phyloP scores from a whole-genome alignment of 257 asterid species.

The Oldenlandia corymbosa region DNA sequence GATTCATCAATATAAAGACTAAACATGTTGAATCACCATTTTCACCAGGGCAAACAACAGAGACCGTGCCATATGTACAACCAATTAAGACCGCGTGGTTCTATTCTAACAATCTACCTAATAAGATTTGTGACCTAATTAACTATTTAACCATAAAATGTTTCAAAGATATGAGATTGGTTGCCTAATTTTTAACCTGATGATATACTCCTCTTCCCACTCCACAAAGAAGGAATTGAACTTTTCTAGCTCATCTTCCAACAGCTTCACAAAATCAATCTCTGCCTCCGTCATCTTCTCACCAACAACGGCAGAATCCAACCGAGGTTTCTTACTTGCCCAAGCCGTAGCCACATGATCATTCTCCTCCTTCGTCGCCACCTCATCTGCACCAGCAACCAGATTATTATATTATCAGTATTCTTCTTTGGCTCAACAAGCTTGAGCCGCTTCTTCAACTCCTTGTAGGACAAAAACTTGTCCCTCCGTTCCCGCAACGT shows the following conservation, averaged over 20 bases:
- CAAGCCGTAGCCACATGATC: constrained; percentile 16
- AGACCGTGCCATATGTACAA: background rate
- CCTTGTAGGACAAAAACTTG: constrained; percentile 86
- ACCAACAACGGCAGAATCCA: constrained; percentile 17
- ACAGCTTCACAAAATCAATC: constrained; percentile 54
- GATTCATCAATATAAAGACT: too few species aligned
- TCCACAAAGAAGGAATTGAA: constrained; percentile 80
- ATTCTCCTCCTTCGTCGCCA: constrained; percentile 3
- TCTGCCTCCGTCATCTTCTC: constrained; percentile 68
- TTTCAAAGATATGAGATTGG: background rate
- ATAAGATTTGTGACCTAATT: background rate
- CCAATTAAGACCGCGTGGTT: background rate
- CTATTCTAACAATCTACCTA: background rate
- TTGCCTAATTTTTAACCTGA: constrained; percentile 58
- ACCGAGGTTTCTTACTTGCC: constrained; percentile 46
- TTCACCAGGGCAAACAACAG: too few species aligned
- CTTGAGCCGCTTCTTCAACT: constrained; percentile 75
- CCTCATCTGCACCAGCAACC: constrained; percentile 11
- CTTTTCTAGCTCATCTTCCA: constrained; percentile 93
- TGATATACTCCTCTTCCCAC: constrained; percentile 84
- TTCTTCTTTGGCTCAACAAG: constrained; percentile 50
- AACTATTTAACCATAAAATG: too few species aligned
- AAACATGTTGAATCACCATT: too few species aligned
- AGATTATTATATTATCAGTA: too few species aligned
- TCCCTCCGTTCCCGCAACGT: constrained; percentile 95